Base-by-base conservation (phyloP, 805 yeast genomes). In the Saturnispora galanensis region DNA sequence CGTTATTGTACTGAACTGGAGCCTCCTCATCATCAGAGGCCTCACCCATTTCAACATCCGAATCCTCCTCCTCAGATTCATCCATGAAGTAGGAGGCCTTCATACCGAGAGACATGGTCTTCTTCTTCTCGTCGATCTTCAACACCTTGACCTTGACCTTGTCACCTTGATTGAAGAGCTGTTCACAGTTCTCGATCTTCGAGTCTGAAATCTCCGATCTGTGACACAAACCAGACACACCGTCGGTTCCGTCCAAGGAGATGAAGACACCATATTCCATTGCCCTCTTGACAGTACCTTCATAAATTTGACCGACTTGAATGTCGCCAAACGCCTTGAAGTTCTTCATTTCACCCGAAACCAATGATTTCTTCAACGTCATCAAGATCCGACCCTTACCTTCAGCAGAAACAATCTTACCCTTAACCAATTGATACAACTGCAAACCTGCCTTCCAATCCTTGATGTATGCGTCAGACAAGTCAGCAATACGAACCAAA, bases 261-360 rank as follows among this genome's bases (percentile, higher is more conserved):
- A 90, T 83, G 58, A 90, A 90, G 3, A 87, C 95, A 67, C 98
- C 98, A 59, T 81, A 90, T 39, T 85, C 95, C 31, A 88, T 79
- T 18, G 81, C 84, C 49, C 75, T 75, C 58, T 76, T 80, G 37
- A 90, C 81, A 3, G 79, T 65, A 59, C 96, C 98, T 57, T 83
- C 90, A 53, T 68, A 77, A 29, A 81, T 66, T 26, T 81, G 84
- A 45, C 84, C 95, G 42, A 71, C 78, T 46, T 75, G 64, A 45
- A 90, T 68, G 46, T 84, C 93, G 37, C 73, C 79, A 52, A 82
- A 79, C 43, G 68, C 67, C 60, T 81, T 83, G 56, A 77, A 60
- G 29, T 71, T 59, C 46, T 73, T 69, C 47, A 77, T 59, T 17
- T 79, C 79, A 37, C 96, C 96, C 45, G 76, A 77, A 37, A 90